Percentiles rank a stretch among this genome's conserved stretches.
phyloP scores from a whole-genome alignment of 768 basidiomycete species.

The Leccinum truebloodii region DNA sequence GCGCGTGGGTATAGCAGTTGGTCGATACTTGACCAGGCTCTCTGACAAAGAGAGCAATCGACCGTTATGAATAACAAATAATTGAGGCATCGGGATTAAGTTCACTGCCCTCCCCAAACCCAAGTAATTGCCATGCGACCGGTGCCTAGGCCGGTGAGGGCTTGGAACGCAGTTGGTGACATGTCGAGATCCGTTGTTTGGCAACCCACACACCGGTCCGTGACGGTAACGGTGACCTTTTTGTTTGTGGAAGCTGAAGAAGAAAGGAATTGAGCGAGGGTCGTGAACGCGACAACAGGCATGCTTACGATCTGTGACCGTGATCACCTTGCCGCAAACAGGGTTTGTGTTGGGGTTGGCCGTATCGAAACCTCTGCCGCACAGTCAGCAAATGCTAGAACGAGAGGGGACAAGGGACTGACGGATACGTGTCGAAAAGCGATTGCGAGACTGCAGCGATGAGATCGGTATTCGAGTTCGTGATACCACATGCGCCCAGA shows the following conservation, averaged over 20 bases:
- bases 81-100: constrained; percentile 6
- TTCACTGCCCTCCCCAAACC: constrained; percentile 37
- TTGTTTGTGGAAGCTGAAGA: constrained; percentile 38
- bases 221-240: constrained; percentile 49
- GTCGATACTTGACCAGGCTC: constrained; percentile 25
- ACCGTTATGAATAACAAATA: constrained; percentile 32
- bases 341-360: constrained; percentile 77
- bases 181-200: constrained; percentile 56
- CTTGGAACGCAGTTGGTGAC: constrained; percentile 55
- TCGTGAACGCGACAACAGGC: background rate
- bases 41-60: constrained; percentile 29
- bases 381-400: constrained; percentile 1
- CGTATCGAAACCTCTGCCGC: constrained; percentile 50
- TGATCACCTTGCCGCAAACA: constrained; percentile 55
- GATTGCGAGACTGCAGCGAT: constrained; percentile 38
- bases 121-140: constrained; percentile 62
- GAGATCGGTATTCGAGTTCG: constrained; percentile 29
- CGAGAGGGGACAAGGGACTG: constrained; percentile 7
- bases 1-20: constrained; percentile 19
- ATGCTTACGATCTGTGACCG: constrained; percentile 45
- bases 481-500: constrained; percentile 44
- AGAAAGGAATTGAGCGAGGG: constrained; percentile 12
- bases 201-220: constrained; percentile 68
- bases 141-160: constrained; percentile 41
- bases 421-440: constrained; percentile 40